These are phyloP conservation scores for Spathaspora hagerdaliae DNA, from an alignment of 805 yeast species.

Conservation along the genomic window DNA sequence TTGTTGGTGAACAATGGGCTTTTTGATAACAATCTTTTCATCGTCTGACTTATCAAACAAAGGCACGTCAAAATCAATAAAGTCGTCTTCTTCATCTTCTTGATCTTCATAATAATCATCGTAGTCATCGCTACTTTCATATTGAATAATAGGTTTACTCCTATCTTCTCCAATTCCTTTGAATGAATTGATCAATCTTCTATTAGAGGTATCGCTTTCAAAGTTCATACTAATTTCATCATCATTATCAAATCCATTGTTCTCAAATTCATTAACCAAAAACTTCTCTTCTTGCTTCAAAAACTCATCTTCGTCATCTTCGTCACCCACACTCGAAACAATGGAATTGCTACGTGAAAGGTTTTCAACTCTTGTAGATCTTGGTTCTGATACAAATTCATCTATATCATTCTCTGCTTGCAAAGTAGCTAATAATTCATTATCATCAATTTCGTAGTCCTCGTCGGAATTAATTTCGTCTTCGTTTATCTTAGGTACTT, in stretches of 20 bases:
- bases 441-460: constrained; percentile 57
- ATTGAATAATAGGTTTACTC: constrained; percentile 35
- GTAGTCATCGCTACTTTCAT: constrained; percentile 35
- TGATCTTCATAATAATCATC: constrained; percentile 20
- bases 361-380: not conserved
- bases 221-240: constrained; percentile 26
- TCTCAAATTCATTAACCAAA: constrained; percentile 43
- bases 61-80: constrained; percentile 33
- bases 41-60: constrained; percentile 14
- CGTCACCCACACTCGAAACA: constrained; percentile 18
- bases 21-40: constrained; percentile 9
- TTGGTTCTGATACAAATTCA: constrained; percentile 21
- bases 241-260: constrained; percentile 43
- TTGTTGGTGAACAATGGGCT: constrained; percentile 6
- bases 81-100: constrained; percentile 39
- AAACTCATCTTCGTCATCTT: constrained; percentile 33
- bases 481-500: constrained; percentile 51
- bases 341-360: constrained; percentile 24
- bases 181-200: constrained; percentile 16
- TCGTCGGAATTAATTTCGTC: constrained; percentile 53
- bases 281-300: constrained; percentile 42
- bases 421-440: constrained; percentile 42
- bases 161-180: constrained; percentile 19
- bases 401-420: constrained; percentile 45
- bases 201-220: constrained; percentile 11